Conservation (phyloP, 75 land plant species). For the Picea glauca region DNA sequence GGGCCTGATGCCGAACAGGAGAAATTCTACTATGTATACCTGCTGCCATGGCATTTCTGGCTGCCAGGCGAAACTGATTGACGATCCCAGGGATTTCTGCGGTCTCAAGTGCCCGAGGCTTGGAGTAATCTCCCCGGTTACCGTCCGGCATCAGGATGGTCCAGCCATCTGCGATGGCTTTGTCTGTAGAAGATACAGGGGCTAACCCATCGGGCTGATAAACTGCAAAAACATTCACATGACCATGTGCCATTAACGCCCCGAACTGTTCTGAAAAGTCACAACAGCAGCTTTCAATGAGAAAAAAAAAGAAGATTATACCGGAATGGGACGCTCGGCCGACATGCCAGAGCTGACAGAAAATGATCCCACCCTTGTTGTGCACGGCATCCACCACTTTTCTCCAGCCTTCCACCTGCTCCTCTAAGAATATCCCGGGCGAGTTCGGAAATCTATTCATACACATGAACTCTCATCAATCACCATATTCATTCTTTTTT, state of each 20-base stretch:
- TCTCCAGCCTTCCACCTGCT: conserved; percentile 33
- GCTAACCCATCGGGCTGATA: conserved; percentile 4
- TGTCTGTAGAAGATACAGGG: conserved; percentile 14
- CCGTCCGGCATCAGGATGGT: conserved; percentile 14
- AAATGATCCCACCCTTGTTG: conserved; percentile 27
- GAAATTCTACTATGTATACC: conserved; percentile 3
- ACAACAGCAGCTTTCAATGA: background rate
- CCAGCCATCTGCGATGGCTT: background rate
- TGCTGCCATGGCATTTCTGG: conserved; percentile 22
- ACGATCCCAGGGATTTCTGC: conserved; percentile 20
- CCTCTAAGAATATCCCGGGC: conserved; percentile 23
- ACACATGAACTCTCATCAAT: too few species aligned
- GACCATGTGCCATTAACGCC: background rate
- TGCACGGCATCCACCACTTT: conserved; percentile 33
- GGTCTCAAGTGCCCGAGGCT: conserved; percentile 18
- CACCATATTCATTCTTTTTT: too few species aligned
- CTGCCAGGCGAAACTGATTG: conserved; percentile 20
- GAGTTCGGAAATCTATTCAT: conserved; percentile 19
- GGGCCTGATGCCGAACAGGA: too few species aligned
- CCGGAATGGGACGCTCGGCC: conserved; percentile 16
- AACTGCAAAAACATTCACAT: background rate
- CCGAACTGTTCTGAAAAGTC: background rate
- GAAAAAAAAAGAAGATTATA: conserved; percentile 8
- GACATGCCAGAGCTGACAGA: conserved; percentile 35
- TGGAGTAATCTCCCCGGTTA: conserved; percentile 14